These are phyloP conservation scores for Starmerella asiatica DNA, from an alignment of 805 yeast genomes.

Conservation along the genomic window DNA sequence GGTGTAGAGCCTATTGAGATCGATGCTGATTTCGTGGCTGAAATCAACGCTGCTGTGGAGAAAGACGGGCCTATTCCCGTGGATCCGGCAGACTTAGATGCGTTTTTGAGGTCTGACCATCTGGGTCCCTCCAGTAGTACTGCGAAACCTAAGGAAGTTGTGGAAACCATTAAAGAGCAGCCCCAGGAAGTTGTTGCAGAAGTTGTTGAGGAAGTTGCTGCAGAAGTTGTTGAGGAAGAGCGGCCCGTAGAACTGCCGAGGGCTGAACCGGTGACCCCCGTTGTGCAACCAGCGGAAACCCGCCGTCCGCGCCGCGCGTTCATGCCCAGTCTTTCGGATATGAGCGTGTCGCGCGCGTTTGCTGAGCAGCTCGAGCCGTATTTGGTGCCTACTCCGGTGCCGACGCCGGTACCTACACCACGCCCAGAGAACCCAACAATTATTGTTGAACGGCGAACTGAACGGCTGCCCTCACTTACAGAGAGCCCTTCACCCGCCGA, in stretches of 20 bases:
- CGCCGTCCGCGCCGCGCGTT: slow-evolving; percentile 11
- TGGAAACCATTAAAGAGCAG: neutral
- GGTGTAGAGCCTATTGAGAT: slow-evolving; percentile 1
- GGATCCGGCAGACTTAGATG: neutral
- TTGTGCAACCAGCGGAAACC: slow-evolving; percentile 10
- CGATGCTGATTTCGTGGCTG: slow-evolving; percentile 5
- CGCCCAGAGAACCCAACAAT: neutral
- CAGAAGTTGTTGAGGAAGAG: neutral
- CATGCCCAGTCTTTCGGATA: slow-evolving; percentile 13
- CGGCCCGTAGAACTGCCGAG: neutral
- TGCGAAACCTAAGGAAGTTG: no score
- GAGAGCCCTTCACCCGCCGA: neutral
- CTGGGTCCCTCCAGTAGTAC: neutral
- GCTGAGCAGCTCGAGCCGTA: slow-evolving; percentile 17
- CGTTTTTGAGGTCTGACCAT: neutral
- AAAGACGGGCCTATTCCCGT: neutral
- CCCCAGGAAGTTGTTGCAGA: neutral
- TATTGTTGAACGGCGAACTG: neutral
- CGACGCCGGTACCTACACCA: slow-evolving; percentile 1
- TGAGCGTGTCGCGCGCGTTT: slow-evolving; percentile 15
- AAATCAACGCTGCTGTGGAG: slow-evolving; percentile 1
- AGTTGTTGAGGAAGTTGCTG: neutral
- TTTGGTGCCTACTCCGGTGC: slow-evolving; percentile 10
- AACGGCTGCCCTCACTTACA: neutral
- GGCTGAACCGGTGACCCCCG: neutral